Conservation (phyloP, 2,329 filamentous ascomycete species). For the Colletotrichum navitas region DNA sequence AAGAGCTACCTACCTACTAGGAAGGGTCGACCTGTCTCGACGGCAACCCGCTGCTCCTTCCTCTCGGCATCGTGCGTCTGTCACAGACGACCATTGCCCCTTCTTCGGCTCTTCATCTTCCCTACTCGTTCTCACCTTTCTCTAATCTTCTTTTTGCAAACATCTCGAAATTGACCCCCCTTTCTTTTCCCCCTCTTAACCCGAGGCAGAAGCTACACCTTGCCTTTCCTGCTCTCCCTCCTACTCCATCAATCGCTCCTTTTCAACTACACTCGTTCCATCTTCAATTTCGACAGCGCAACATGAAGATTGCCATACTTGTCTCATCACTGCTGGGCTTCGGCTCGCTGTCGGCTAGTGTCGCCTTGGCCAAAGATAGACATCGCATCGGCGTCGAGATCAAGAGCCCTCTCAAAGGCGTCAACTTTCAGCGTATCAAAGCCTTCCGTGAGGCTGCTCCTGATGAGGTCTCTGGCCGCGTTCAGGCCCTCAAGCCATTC, state of each 20-base stretch:
- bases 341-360: constrained; percentile 12
- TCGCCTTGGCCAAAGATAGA: constrained; percentile 28
- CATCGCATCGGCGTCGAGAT: constrained; percentile 46
- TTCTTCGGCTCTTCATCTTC: neutral
- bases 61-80: neutral
- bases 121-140: neutral
- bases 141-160: neutral
- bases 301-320: constrained; percentile 35
- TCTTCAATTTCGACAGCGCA: neutral
- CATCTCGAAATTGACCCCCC: neutral
- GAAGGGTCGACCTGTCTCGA: neutral
- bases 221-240: constrained; percentile 10
- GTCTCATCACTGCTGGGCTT: constrained; percentile 29
- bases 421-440: constrained; percentile 53
- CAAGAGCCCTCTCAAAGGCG: constrained; percentile 53
- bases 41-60: constrained; percentile 13
- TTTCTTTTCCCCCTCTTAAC: neutral
- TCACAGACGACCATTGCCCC: neutral
- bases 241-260: constrained; percentile 21
- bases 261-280: constrained; percentile 23
- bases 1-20: neutral
- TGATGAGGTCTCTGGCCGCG: constrained; percentile 48
- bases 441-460: constrained; percentile 45
- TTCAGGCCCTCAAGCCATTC: constrained; percentile 52
- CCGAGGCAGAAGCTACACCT: neutral